These are phyloP conservation scores for Neurospora terricola DNA, from an alignment of 495 filamentous ascomycete genomes.

Conservation along the genomic window DNA sequence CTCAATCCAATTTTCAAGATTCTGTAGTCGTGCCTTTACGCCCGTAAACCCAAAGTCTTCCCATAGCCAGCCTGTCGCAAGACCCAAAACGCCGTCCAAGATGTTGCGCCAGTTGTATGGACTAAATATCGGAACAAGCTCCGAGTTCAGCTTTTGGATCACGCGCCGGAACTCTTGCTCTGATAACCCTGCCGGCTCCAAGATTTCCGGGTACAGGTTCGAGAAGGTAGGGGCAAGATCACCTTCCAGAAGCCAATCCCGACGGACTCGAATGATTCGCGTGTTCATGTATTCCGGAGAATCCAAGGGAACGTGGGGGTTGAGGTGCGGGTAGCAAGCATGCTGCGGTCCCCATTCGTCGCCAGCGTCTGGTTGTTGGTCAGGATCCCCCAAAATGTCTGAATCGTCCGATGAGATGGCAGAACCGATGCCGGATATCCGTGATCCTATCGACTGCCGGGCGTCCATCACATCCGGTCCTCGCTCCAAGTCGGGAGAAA, in stretches of 20 bases:
- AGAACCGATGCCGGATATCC: constrained; percentile 35
- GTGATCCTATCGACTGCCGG: constrained; percentile 29
- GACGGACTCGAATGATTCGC: constrained; percentile 77
- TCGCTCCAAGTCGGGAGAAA: constrained; percentile 42
- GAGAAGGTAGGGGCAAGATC: constrained; percentile 91
- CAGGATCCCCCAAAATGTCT: constrained; percentile 44
- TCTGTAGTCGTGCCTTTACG: constrained; percentile 55
- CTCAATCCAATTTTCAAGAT: constrained; percentile 67
- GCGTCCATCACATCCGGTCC: constrained; percentile 26
- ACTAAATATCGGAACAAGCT: constrained; percentile 60
- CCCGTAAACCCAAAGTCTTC: constrained; percentile 73
- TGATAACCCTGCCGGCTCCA: constrained; percentile 69
- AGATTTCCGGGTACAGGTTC: constrained; percentile 89
- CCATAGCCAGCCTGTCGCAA: constrained; percentile 85
- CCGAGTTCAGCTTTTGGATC: constrained; percentile 64
- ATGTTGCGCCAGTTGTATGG: constrained; percentile 63
- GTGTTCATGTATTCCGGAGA: constrained; percentile 67
- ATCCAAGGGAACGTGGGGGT: constrained; percentile 75
- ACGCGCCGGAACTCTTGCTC: constrained; percentile 76
- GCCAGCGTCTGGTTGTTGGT: constrained; percentile 36
- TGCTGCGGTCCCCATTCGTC: constrained; percentile 81
- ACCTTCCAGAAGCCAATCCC: constrained; percentile 84
- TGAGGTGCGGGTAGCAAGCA: constrained; percentile 86
- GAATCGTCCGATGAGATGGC: constrained; percentile 40
- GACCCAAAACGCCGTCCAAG: constrained; percentile 62